Conservation (phyloP, 2,329 filamentous ascomycete species). For the Penicillium sclerotiorum region DNA sequence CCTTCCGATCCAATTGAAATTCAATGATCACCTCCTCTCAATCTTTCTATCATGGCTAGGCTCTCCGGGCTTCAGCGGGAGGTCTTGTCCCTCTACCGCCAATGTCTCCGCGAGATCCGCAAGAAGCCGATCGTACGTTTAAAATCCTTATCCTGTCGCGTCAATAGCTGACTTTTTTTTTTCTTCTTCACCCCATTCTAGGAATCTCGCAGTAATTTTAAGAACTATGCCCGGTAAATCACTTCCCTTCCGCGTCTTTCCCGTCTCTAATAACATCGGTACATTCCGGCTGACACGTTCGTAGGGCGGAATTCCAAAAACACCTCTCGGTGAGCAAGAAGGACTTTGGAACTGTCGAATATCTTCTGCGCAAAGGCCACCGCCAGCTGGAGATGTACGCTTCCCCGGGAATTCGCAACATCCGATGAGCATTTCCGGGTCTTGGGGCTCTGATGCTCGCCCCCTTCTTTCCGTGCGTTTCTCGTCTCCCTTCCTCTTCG, state of each 20-base stretch:
- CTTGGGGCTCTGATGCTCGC: neutral
- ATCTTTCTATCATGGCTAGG: constrained; percentile 38
- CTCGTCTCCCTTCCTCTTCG: constrained; percentile 2
- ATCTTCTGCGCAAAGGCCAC: constrained; percentile 76
- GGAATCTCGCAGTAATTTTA: constrained; percentile 47
- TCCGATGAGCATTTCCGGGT: constrained; percentile 43
- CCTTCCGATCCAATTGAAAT: constrained; percentile 9
- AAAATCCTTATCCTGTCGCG: neutral
- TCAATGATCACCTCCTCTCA: constrained; percentile 4
- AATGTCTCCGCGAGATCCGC: constrained; percentile 77
- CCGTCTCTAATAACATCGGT: constrained; percentile 12
- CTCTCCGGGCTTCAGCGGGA: constrained; percentile 89
- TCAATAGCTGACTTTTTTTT: neutral
- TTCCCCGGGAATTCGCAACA: constrained; percentile 78
- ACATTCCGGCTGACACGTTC: constrained; percentile 18
- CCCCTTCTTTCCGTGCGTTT: constrained; percentile 8
- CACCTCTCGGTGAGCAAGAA: constrained; percentile 72
- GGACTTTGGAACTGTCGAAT: constrained; percentile 85
- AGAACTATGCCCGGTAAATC: constrained; percentile 45
- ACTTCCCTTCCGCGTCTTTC: constrained; percentile 2
- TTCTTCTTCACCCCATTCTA: constrained; percentile 22
- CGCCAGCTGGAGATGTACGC: constrained; percentile 81
- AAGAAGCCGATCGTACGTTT: constrained; percentile 72
- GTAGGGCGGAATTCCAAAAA: constrained; percentile 75
- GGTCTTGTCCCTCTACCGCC: constrained; percentile 81